Percentiles rank a stretch among this genome's conserved stretches.
These are phyloP conservation scores for Yarrowia sp. DNA, from an alignment of 805 yeast genomes.

Conservation along the genomic window DNA sequence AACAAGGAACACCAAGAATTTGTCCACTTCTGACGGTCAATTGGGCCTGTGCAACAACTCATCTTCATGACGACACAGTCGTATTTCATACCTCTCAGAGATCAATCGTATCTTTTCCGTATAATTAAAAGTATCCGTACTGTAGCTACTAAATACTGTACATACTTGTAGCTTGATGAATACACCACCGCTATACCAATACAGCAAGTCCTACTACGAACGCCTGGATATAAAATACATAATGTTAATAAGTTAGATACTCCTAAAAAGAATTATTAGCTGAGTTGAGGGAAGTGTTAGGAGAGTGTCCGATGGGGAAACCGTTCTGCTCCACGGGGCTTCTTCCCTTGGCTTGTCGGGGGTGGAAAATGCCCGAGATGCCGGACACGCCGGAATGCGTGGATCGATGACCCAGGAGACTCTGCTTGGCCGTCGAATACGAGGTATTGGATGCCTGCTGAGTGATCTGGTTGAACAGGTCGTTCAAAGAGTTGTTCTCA, in stretches of 20 bases:
- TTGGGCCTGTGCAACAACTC: too few relatives aligned
- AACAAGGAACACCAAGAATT: too few relatives aligned
- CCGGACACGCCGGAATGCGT: constrained; percentile 24
- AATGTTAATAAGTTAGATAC: constrained; percentile 27
- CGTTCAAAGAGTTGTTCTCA: constrained; percentile 35
- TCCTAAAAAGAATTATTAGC: constrained; percentile 20
- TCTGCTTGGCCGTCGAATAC: constrained; percentile 11
- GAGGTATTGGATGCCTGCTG: constrained; percentile 35
- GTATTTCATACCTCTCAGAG: too few relatives aligned
- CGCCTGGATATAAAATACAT: not conserved
- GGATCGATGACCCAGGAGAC: constrained; percentile 28
- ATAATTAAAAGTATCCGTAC: too few relatives aligned
- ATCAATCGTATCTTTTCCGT: too few relatives aligned
- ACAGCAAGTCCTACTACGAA: not conserved
- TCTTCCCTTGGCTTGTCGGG: constrained; percentile 28
- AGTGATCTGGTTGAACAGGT: constrained; percentile 33
- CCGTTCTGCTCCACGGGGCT: constrained; percentile 23
- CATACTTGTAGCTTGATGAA: too few relatives aligned
- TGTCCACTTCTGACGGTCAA: too few relatives aligned
- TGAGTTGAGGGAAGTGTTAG: constrained; percentile 18
- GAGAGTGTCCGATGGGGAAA: constrained; percentile 28
- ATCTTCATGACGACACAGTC: too few relatives aligned
- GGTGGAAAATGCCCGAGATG: constrained; percentile 34
- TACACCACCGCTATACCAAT: not conserved
- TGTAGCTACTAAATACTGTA: too few relatives aligned